These are phyloP conservation scores for Fonsecaea pugnacius DNA, from an alignment of 2,329 filamentous ascomycete species.

Conservation along the genomic window DNA sequence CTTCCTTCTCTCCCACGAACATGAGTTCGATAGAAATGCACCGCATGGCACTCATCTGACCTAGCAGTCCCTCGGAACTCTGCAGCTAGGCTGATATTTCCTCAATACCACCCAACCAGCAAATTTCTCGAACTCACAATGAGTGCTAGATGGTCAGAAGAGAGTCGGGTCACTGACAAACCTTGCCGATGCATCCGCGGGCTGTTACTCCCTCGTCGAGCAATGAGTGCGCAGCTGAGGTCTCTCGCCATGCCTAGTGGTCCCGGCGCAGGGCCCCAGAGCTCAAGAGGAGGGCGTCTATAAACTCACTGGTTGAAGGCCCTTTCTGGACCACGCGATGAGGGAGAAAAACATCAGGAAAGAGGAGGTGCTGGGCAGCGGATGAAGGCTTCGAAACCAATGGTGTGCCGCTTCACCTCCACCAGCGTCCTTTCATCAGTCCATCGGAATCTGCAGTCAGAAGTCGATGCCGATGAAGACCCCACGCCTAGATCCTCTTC, in stretches of 20 bases:
- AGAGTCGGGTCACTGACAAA: slow-evolving; percentile 5
- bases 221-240: neutral
- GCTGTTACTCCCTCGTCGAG: neutral
- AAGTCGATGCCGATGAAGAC: slow-evolving; percentile 6
- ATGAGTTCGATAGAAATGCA: slow-evolving; percentile 24
- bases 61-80: slow-evolving; percentile 1
- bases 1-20: slow-evolving; percentile 16
- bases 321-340: neutral
- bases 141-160: slow-evolving; percentile 11
- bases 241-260: slow-evolving; percentile 1
- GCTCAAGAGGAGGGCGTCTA: slow-evolving; percentile 4
- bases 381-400: neutral
- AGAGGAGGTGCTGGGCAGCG: slow-evolving; percentile 10
- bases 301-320: slow-evolving; percentile 15
- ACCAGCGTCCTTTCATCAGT: slow-evolving; percentile 13
- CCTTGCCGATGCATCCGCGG: slow-evolving; percentile 13
- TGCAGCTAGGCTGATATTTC: slow-evolving; percentile 12
- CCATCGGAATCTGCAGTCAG: slow-evolving; percentile 2
- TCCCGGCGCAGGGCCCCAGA: slow-evolving; percentile 18
- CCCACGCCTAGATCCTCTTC: slow-evolving; percentile 13
- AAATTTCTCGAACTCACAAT: slow-evolving; percentile 12
- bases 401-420: slow-evolving; percentile 12
- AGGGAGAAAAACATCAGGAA: slow-evolving; percentile 6
- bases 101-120: slow-evolving; percentile 6
- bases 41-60: slow-evolving; percentile 25